A percentile compares a stretch with the other conserved stretches of the same genome.
Evolutionary conservation across 2,329 filamentous ascomycete genomes (phyloP).

Genomic region (Celoporthe dispersa): DNA sequence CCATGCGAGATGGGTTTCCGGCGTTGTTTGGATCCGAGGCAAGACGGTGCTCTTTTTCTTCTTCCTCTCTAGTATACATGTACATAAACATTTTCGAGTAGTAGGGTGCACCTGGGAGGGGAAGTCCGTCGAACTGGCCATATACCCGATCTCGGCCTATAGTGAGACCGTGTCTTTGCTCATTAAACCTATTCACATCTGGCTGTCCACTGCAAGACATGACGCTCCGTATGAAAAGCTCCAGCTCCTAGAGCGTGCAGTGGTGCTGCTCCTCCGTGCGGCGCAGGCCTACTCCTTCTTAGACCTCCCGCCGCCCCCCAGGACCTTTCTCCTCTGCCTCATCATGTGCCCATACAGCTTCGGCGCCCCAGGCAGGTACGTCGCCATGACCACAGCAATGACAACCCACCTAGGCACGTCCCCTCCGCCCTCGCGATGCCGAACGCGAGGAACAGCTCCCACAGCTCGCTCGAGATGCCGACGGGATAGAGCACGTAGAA

Average conservation of each 20-base stretch:
- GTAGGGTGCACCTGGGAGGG: not conserved
- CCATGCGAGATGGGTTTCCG: not conserved
- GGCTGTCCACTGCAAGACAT: too few species aligned
- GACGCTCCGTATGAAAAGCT: slow-evolving; percentile 21
- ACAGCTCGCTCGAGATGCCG: slow-evolving; percentile 86
- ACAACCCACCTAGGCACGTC: slow-evolving; percentile 25
- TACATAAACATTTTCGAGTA: slow-evolving; percentile 17
- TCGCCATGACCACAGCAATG: slow-evolving; percentile 29
- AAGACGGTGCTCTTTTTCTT: not conserved
- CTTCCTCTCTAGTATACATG: not conserved
- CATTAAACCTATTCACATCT: not conserved
- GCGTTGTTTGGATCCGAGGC: not conserved
- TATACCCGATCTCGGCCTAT: slow-evolving; percentile 24
- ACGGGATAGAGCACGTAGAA: slow-evolving; percentile 93
- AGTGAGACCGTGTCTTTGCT: not conserved
- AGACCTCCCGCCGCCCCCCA: slow-evolving; percentile 58
- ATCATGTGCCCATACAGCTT: slow-evolving; percentile 96
- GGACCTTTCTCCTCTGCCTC: slow-evolving; percentile 79
- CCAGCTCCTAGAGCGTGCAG: not conserved
- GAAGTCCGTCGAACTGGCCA: slow-evolving; percentile 11
- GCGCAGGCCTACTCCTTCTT: slow-evolving; percentile 47
- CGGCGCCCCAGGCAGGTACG: slow-evolving; percentile 63
- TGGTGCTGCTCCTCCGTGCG: not conserved
- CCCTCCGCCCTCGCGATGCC: slow-evolving; percentile 58
- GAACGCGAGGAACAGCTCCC: slow-evolving; percentile 71